Evolutionary conservation across 106 monocot species (phyloP).

Genomic region (Dioscorea alata): DNA sequence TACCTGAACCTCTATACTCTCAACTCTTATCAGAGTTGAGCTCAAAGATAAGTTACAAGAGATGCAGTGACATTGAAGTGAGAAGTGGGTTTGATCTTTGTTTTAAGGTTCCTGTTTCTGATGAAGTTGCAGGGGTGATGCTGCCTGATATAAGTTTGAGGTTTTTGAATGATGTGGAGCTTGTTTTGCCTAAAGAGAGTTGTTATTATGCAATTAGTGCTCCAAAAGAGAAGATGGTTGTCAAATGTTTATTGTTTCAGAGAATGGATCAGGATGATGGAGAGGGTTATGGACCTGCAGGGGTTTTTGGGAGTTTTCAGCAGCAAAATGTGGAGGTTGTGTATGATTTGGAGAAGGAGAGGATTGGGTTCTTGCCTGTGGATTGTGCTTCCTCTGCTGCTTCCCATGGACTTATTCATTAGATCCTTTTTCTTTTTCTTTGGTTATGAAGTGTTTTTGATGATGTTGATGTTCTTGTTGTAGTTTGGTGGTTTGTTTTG

Average conservation of each 20-base stretch:
- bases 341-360: constrained; percentile 31
- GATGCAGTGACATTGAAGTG: constrained; percentile 17
- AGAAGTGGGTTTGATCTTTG: constrained; percentile 33
- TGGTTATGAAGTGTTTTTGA: too few species aligned
- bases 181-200: constrained; percentile 26
- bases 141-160: constrained; percentile 11
- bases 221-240: constrained; percentile 15
- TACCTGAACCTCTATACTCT: constrained; percentile 19
- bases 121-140: constrained; percentile 1
- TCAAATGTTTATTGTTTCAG: constrained; percentile 33
- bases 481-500: too few species aligned
- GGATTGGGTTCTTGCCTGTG: constrained; percentile 29
- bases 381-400: constrained; percentile 26
- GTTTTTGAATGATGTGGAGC: constrained; percentile 15
- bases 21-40: constrained; percentile 1
- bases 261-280: constrained; percentile 19
- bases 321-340: constrained; percentile 44
- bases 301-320: constrained; percentile 33
- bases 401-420: constrained; percentile 2
- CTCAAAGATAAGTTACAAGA: constrained; percentile 10
- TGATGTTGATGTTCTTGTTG: too few species aligned
- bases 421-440: too few species aligned
- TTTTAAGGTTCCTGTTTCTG: constrained; percentile 14
- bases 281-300: constrained; percentile 17
- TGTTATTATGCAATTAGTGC: constrained; percentile 31